Conservation (phyloP, 768 basidiomycete genomes). For the Daedaleopsis sinensis region DNA sequence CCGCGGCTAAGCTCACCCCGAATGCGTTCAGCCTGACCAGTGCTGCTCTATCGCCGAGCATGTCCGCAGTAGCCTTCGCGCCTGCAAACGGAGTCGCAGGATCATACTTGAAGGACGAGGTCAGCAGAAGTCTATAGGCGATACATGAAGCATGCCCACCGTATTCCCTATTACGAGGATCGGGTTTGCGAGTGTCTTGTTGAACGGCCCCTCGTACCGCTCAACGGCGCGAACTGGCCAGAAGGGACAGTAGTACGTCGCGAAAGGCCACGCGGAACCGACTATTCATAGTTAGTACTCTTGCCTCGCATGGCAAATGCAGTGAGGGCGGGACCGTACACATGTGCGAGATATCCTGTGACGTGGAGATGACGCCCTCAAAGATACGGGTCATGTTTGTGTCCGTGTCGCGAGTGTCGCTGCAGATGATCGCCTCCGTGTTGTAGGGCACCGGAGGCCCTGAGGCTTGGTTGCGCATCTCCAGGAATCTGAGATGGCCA, state of each 20-base stretch:
- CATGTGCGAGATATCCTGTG: constrained; percentile 2
- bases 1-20: background rate
- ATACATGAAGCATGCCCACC: background rate
- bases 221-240: constrained; percentile 16
- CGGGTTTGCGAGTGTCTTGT: constrained; percentile 8
- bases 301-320: background rate
- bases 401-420: background rate
- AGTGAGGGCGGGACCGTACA: background rate
- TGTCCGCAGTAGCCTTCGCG: background rate
- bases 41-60: constrained; percentile 3
- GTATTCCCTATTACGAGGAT: constrained; percentile 10
- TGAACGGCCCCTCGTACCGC: constrained; percentile 14
- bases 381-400: constrained; percentile 3
- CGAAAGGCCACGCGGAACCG: constrained; percentile 1
- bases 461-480: too few relatives aligned
- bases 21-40: constrained; percentile 6
- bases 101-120: background rate
- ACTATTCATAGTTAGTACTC: background rate
- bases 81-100: constrained; percentile 7
- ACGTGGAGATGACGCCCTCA: background rate
- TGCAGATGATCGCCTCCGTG: constrained; percentile 2
- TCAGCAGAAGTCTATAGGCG: too few relatives aligned
- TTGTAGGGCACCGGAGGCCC: background rate
- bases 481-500: too few relatives aligned
- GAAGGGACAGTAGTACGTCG: constrained; percentile 9